Percentiles rank a stretch among this genome's conserved stretches.
These are phyloP conservation scores for Monosporozyma servazzii DNA, from an alignment of 805 yeast genomes.

Conservation along the genomic window DNA sequence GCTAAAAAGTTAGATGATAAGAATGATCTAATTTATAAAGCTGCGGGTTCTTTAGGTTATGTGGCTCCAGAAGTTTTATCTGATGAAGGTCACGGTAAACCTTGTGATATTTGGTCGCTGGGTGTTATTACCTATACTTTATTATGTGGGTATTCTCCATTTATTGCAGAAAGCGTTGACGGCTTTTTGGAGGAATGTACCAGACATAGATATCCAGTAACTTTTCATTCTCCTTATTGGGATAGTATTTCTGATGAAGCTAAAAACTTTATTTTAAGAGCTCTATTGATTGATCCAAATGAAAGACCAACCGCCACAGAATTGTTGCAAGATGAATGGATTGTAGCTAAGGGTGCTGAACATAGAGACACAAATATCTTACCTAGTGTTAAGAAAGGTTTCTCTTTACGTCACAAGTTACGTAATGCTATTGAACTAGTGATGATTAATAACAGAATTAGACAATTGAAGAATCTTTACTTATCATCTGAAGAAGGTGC, in stretches of 20 bases:
- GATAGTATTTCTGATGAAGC: constrained; percentile 70
- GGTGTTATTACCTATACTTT: constrained; percentile 90
- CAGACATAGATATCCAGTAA: constrained; percentile 60
- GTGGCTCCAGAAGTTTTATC: constrained; percentile 92
- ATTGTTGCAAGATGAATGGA: constrained; percentile 69
- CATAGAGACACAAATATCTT: constrained; percentile 55
- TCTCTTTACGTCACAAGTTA: constrained; percentile 76
- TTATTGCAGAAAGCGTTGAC: constrained; percentile 70
- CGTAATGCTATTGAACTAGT: constrained; percentile 81
- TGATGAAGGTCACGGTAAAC: constrained; percentile 82
- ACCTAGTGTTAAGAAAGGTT: constrained; percentile 70
- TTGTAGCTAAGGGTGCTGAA: constrained; percentile 37
- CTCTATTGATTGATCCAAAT: constrained; percentile 59
- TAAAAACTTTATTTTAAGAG: constrained; percentile 61
- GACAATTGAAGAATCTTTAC: constrained; percentile 53
- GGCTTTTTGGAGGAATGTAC: constrained; percentile 76
- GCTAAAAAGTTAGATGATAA: constrained; percentile 63
- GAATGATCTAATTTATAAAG: constrained; percentile 53
- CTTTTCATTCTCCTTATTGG: constrained; percentile 86
- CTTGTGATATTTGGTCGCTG: constrained; percentile 92
- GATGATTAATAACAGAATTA: constrained; percentile 68
- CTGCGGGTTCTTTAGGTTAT: constrained; percentile 92
- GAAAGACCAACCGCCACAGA: constrained; percentile 61
- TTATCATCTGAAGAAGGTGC: constrained; percentile 40
- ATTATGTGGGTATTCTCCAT: constrained; percentile 87